Percentiles rank a stretch among this genome's conserved stretches.
These are phyloP conservation scores for Myxozyma vanderwaltii DNA, from an alignment of 805 yeast species.

Conservation along the genomic window DNA sequence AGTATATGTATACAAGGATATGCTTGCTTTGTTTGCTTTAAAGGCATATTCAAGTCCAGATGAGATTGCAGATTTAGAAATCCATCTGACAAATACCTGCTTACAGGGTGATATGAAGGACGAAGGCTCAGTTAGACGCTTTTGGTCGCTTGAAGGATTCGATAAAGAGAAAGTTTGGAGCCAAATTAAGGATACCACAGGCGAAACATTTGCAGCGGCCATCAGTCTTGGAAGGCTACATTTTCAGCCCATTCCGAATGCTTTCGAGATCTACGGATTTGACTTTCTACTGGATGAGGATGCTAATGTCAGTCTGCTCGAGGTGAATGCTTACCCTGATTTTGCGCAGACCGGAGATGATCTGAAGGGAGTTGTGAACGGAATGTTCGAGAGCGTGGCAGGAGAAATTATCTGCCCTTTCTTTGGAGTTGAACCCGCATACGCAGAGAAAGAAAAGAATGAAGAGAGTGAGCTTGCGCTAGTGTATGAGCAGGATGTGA, in stretches of 20 bases:
- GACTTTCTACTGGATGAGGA: constrained; percentile 76
- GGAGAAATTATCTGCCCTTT: constrained; percentile 26
- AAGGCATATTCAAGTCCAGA: constrained; percentile 48
- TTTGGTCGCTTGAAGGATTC: constrained; percentile 49
- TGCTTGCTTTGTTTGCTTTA: constrained; percentile 80
- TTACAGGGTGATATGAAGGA: constrained; percentile 59
- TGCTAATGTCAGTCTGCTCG: constrained; percentile 61
- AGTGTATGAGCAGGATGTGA: constrained; percentile 19
- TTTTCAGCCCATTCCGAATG: constrained; percentile 78
- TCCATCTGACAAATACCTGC: constrained; percentile 94
- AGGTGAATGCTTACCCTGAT: constrained; percentile 93
- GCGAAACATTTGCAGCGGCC: constrained; percentile 81
- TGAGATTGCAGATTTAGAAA: constrained; percentile 52
- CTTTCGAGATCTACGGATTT: constrained; percentile 84
- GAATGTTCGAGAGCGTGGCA: constrained; percentile 24
- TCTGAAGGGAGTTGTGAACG: constrained; percentile 59
- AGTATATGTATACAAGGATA: constrained; percentile 77
- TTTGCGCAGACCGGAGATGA: constrained; percentile 91
- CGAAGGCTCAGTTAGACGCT: constrained; percentile 59
- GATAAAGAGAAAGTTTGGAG: constrained; percentile 47
- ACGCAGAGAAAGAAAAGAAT: neutral
- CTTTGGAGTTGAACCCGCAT: constrained; percentile 8
- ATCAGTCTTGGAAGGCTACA: constrained; percentile 76
- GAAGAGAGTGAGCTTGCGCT: neutral
- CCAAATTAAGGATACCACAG: constrained; percentile 62